Conservation (phyloP, 495 filamentous ascomycete genomes). For the Aspergillus saccharolyticus region DNA sequence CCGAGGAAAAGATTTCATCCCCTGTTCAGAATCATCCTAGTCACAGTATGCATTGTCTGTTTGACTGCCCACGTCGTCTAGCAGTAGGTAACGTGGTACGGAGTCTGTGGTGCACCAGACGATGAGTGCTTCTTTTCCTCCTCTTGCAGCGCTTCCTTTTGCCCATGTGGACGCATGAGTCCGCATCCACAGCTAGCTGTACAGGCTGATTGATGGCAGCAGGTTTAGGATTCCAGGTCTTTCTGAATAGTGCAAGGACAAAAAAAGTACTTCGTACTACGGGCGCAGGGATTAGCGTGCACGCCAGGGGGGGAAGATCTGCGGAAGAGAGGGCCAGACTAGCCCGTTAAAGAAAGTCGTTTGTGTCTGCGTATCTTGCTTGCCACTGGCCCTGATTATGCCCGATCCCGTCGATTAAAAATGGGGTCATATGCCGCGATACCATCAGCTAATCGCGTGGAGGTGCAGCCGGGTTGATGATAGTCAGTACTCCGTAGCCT, state of each 20-base stretch:
- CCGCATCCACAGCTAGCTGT: neutral
- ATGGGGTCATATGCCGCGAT: constrained; percentile 5
- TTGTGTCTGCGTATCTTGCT: neutral
- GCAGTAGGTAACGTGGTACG: neutral
- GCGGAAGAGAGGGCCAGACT: neutral
- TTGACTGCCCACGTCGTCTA: neutral
- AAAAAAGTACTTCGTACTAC: neutral
- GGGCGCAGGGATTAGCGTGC: neutral
- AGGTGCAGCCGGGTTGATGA: neutral
- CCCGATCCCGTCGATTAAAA: constrained; percentile 1
- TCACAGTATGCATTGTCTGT: neutral
- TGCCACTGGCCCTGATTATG: neutral
- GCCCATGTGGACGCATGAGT: neutral
- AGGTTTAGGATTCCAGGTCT: neutral
- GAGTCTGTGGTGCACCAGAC: neutral
- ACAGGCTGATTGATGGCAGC: neutral
- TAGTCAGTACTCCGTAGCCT: too few relatives aligned
- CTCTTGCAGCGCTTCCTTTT: neutral
- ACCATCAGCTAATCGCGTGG: constrained; percentile 5
- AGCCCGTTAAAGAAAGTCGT: neutral
- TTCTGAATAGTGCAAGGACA: neutral
- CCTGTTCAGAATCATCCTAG: neutral
- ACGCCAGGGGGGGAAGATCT: neutral
- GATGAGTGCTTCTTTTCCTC: neutral
- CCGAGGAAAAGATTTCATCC: neutral